phyloP scores from a whole-genome alignment of 129 eudicot genomes.

The Smallanthus sonchifolius region DNA sequence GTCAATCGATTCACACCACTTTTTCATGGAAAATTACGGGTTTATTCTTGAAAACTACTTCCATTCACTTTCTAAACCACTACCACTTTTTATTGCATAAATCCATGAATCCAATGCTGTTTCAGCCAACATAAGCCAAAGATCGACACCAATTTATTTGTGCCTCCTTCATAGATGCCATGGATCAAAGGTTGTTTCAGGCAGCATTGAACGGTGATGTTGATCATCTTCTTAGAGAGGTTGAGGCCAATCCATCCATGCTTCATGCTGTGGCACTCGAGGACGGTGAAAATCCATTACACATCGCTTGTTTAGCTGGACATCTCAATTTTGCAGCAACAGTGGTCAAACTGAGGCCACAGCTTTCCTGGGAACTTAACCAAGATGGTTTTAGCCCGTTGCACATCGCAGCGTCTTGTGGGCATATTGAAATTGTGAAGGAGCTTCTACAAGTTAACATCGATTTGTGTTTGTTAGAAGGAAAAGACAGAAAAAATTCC shows the following conservation, averaged over 20 bases:
- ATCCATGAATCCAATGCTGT: neutral
- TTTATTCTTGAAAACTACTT: too few relatives aligned
- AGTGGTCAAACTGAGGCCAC: constrained; percentile 15
- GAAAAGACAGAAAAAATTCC: constrained; percentile 46
- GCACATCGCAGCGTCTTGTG: constrained; percentile 53
- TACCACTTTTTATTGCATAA: neutral
- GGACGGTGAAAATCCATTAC: constrained; percentile 37
- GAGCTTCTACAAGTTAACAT: constrained; percentile 47
- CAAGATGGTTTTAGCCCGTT: constrained; percentile 45
- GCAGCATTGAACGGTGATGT: constrained; percentile 44
- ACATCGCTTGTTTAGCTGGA: constrained; percentile 40
- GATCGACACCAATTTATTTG: neutral
- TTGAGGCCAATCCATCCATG: constrained; percentile 21
- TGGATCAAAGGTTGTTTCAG: constrained; percentile 39
- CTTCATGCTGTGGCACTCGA: constrained; percentile 31
- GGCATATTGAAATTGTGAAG: constrained; percentile 45
- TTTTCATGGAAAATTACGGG: too few relatives aligned
- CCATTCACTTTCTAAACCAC: neutral
- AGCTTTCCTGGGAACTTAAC: constrained; percentile 33
- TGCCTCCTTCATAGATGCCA: neutral
- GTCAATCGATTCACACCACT: too few relatives aligned
- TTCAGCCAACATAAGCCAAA: neutral
- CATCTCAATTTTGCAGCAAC: constrained; percentile 33
- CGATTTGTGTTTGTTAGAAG: constrained; percentile 30
- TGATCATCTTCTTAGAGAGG: constrained; percentile 21